phyloP scores from a whole-genome alignment of 257 asterid species.

The Craterostigma plantagineum region DNA sequence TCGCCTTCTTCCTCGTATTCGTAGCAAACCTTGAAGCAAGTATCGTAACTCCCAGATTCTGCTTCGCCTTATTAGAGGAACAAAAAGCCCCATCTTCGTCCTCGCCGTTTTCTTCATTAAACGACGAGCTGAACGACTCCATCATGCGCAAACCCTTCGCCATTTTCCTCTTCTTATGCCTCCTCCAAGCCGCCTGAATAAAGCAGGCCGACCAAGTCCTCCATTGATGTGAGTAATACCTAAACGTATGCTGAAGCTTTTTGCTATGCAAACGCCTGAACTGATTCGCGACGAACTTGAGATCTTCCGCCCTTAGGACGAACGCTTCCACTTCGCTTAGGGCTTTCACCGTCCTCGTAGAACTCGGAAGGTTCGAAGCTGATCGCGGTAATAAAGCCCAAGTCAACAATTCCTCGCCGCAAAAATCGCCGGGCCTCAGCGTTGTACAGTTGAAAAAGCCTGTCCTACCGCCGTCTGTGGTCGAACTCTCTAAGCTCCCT shows the following conservation, averaged over 20 bases:
- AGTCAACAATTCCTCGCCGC: constrained; percentile 74
- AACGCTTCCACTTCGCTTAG: constrained; percentile 64
- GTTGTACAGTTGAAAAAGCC: constrained; percentile 77
- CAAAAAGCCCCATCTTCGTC: constrained; percentile 2
- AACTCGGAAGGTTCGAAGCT: constrained; percentile 45
- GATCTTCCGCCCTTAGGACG: constrained; percentile 65
- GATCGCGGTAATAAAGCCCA: constrained; percentile 64
- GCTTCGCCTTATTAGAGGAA: constrained; percentile 8
- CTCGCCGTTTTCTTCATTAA: constrained; percentile 15
- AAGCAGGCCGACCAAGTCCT: constrained; percentile 85
- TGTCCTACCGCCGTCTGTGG: constrained; percentile 70
- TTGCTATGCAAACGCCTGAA: constrained; percentile 70
- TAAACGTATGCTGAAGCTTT: constrained; percentile 65
- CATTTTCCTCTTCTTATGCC: constrained; percentile 27
- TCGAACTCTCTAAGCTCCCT: constrained; percentile 69
- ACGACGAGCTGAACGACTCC: constrained; percentile 17
- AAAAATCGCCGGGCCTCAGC: constrained; percentile 57
- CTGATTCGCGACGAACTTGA: constrained; percentile 56
- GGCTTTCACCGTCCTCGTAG: constrained; percentile 57
- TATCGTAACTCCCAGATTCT: constrained; percentile 25
- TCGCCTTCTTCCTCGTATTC: constrained; percentile 30
- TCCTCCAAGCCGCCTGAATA: constrained; percentile 50
- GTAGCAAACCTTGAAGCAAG: constrained; percentile 57
- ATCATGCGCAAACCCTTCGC: constrained; percentile 39
- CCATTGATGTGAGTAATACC: constrained; percentile 81